A percentile compares a stretch with the other conserved stretches of the same genome.
These are phyloP conservation scores for Aspergillus oerlinghausenensis DNA, from an alignment of 2,329 filamentous ascomycete species.

Conservation along the genomic window DNA sequence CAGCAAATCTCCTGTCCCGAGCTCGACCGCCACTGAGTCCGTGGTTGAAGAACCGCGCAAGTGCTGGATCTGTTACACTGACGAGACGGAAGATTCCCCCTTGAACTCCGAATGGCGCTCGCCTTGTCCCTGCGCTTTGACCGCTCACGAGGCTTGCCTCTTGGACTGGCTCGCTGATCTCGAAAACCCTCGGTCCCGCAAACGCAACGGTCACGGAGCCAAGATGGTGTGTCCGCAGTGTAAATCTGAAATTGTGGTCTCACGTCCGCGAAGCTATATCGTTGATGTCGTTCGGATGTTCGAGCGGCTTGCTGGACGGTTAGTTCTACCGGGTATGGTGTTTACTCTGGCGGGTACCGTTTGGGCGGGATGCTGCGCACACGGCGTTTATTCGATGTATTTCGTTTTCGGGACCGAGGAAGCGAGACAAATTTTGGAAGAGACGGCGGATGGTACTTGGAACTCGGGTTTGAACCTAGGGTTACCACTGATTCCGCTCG, in stretches of 20 bases:
- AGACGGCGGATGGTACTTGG: constrained; percentile 34
- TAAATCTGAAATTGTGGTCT: constrained; percentile 72
- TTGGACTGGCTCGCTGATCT: constrained; percentile 91
- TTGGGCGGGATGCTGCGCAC: constrained; percentile 50
- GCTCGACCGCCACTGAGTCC: constrained; percentile 10
- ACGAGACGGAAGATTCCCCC: constrained; percentile 59
- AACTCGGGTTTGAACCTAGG: constrained; percentile 54
- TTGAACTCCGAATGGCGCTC: constrained; percentile 69
- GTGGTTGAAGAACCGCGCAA: constrained; percentile 42
- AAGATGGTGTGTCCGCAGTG: constrained; percentile 84
- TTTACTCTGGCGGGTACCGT: constrained; percentile 44
- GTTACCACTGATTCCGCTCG: constrained; percentile 63
- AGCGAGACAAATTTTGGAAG: constrained; percentile 50
- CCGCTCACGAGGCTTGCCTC: constrained; percentile 84
- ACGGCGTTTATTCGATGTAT: constrained; percentile 61
- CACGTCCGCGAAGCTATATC: constrained; percentile 68
- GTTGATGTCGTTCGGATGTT: constrained; percentile 62
- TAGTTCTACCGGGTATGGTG: constrained; percentile 63
- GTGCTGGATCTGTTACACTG: constrained; percentile 68
- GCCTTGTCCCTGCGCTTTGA: constrained; percentile 84
- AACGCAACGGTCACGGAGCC: constrained; percentile 47
- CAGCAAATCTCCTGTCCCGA: constrained; percentile 12
- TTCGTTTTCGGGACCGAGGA: constrained; percentile 63
- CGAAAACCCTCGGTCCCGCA: constrained; percentile 57
- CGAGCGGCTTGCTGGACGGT: constrained; percentile 52